Evolutionary conservation across 805 yeast genomes (phyloP).

Genomic region (Ogataea sp.): DNA sequence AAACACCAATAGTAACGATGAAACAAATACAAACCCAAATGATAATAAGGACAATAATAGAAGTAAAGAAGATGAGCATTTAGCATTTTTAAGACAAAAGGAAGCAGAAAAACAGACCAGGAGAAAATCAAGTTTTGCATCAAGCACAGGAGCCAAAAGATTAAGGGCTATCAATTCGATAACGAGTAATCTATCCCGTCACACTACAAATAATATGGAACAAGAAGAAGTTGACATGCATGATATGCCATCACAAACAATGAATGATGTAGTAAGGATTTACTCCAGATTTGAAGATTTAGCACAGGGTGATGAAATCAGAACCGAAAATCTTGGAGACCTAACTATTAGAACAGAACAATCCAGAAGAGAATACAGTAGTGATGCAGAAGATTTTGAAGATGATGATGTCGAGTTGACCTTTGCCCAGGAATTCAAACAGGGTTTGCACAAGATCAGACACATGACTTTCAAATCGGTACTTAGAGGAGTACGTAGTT

Average conservation of each 20-base stretch:
- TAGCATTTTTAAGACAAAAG: neutral
- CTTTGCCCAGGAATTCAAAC: neutral
- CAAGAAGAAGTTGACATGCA: neutral
- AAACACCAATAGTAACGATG: too few relatives aligned
- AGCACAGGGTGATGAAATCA: constrained; percentile 10
- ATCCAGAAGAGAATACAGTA: neutral
- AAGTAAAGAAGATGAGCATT: neutral
- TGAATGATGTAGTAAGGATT: constrained; percentile 39
- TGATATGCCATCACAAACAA: constrained; percentile 30
- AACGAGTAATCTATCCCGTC: too few relatives aligned
- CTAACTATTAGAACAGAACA: constrained; percentile 1
- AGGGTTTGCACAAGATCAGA: neutral
- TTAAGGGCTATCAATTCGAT: neutral
- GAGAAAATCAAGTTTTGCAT: neutral
- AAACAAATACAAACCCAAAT: too few relatives aligned
- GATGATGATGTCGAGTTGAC: neutral
- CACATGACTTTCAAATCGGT: neutral
- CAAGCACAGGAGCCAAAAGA: neutral
- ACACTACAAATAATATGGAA: neutral
- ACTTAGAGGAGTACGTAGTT: too few relatives aligned
- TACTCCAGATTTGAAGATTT: constrained; percentile 40
- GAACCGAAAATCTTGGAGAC: constrained; percentile 9
- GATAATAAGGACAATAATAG: too few relatives aligned
- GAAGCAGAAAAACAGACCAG: neutral
- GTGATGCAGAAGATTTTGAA: neutral